phyloP scores from a whole-genome alignment of 148 eudicot genomes.

The Nepenthes gracilis region DNA sequence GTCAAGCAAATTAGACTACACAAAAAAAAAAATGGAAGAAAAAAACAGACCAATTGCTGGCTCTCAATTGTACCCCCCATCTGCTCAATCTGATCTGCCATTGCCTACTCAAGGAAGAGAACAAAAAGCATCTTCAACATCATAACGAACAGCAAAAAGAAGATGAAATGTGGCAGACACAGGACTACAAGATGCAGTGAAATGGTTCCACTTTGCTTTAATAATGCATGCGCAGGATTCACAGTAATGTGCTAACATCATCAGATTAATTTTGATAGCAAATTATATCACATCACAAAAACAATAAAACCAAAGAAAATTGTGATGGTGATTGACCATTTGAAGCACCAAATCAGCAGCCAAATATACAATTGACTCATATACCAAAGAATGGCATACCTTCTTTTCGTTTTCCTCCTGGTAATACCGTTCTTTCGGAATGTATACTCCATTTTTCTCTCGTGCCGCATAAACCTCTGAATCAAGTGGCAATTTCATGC shows the following conservation, averaged over 20 bases:
- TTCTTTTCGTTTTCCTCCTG: conserved; percentile 77
- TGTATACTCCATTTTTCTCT: conserved; percentile 78
- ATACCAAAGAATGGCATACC: conserved; percentile 23
- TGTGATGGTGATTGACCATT: no score
- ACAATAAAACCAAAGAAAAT: no score
- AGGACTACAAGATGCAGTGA: background rate
- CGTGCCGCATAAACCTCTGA: conserved; percentile 49
- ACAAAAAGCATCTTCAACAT: background rate
- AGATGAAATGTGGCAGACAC: background rate
- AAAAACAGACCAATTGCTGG: conserved; percentile 46
- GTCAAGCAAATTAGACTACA: background rate
- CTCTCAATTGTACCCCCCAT: conserved; percentile 58
- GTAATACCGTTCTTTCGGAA: conserved; percentile 80
- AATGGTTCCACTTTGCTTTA: no score
- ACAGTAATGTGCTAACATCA: no score
- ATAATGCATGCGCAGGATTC: no score
- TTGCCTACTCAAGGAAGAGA: conserved; percentile 29
- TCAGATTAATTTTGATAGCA: no score
- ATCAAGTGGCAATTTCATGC: background rate
- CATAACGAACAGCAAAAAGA: background rate
- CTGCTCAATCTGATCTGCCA: conserved; percentile 79
- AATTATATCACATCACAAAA: no score
- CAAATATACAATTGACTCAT: background rate
- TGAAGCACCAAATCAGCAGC: no score
- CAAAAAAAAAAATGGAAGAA: background rate